Evolutionary conservation across 306 rosid species (phyloP).

Genomic region (Hippophae tibetana): DNA sequence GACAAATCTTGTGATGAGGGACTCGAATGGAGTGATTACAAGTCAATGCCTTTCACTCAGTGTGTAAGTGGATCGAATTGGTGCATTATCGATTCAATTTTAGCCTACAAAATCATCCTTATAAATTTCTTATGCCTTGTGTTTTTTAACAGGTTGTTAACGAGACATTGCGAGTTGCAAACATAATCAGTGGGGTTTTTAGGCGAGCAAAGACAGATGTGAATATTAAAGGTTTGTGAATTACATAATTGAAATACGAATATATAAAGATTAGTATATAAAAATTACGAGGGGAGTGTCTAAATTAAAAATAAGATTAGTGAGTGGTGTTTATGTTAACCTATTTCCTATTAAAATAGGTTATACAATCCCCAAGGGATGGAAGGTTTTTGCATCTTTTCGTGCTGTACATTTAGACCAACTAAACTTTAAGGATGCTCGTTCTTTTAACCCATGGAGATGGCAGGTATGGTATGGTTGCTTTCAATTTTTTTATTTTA

Average conservation of each 20-base stretch:
- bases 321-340: too few species aligned
- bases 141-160: slow-evolving; percentile 50
- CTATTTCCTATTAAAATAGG: slow-evolving; percentile 24
- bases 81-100: neutral
- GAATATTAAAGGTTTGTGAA: slow-evolving; percentile 75
- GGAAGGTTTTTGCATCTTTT: slow-evolving; percentile 88
- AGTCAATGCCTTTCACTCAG: slow-evolving; percentile 91
- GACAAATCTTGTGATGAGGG: slow-evolving; percentile 22
- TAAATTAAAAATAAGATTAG: too few species aligned
- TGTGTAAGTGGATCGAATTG: slow-evolving; percentile 41
- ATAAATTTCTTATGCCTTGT: too few species aligned
- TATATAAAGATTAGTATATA: too few species aligned
- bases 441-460: slow-evolving; percentile 94
- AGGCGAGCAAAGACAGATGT: slow-evolving; percentile 70
- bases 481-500: neutral
- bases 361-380: slow-evolving; percentile 85
- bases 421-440: slow-evolving; percentile 75
- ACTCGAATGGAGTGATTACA: slow-evolving; percentile 57
- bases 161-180: slow-evolving; percentile 71
- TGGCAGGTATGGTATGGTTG: slow-evolving; percentile 49
- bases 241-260: too few species aligned
- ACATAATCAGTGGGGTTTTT: slow-evolving; percentile 84
- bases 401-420: slow-evolving; percentile 84
- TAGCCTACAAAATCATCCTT: neutral
- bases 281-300: too few species aligned